Evolutionary conservation across 208 protist species (phyloP), one percentile per base, ranked within the genome.

Genomic region (Perkinsela sp.): DNA sequence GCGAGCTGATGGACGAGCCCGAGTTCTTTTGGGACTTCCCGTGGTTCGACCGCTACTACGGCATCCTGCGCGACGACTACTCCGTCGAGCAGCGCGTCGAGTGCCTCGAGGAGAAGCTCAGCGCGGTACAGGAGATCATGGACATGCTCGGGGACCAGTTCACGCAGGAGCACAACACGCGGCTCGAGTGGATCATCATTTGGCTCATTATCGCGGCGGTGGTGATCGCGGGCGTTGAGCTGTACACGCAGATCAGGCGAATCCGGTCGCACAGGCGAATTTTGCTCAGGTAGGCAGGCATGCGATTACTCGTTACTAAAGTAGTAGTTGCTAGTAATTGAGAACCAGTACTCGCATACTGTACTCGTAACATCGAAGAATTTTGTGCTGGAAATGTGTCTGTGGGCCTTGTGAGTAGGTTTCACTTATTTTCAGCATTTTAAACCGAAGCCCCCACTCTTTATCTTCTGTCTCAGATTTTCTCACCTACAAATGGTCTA

Each of bases 181-280:
- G 72, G 48, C 69, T 79, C 31, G 76, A 79, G 48, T 79, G 74
- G 74, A 79, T 79, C 67, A 72, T 79, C 30, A 79, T 79, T 16
- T 78, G 74, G 74, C 70, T 79, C 1, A 79, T 79, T 40, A 68
- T 73, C 28, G 32, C 72, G 31, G 76, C 77, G 69, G 57, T 79
- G 2, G 32, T 79, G 15, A 69, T 79, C 1, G 76, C 71, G 2
- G 32, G 22, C 2, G 13, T 72, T 6, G 67, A 48, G 57, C 15
- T 72, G 30, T 69, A 29, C 13, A 29, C 69, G 15, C 67, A 72
- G 67, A 70, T 72, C 48, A 70, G 6, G 40, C 40, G 40, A n/a
- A n/a, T 57, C 13, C 13, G 22, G 40, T n/a, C 40, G 40, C 40
- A 22, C 13, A 57, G 22, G 40, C n/a, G n/a, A n/a, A n/a, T n/a